These are phyloP conservation scores for Rehmannia glutinosa DNA, from an alignment of 257 asterid species.

Conservation along the genomic window DNA sequence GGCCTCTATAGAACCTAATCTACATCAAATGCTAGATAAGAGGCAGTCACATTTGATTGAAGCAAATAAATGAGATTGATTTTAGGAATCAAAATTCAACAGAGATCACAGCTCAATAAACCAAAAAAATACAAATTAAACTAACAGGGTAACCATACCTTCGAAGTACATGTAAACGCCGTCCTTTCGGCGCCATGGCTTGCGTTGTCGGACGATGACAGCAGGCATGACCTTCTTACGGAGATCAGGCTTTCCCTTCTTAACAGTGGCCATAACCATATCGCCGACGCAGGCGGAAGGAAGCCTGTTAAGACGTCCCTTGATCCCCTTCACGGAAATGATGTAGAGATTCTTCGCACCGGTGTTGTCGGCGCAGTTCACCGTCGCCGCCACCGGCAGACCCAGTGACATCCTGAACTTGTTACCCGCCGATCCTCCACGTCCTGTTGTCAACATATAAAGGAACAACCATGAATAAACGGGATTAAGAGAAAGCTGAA, in stretches of 20 bases:
- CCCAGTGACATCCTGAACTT: conserved; percentile 58
- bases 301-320: conserved; percentile 50
- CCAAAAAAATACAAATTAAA: background rate
- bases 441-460: conserved; percentile 25
- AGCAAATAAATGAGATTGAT: background rate
- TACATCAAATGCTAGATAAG: no score
- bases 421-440: conserved; percentile 60
- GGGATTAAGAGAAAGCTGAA: no score
- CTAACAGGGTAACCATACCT: conserved; percentile 15
- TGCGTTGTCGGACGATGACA: conserved; percentile 50
- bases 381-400: conserved; percentile 56
- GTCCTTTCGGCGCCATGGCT: conserved; percentile 59
- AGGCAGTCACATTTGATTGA: background rate
- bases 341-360: conserved; percentile 54
- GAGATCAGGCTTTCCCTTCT: conserved; percentile 53
- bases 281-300: conserved; percentile 57
- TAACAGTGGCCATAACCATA: conserved; percentile 58
- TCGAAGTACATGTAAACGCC: conserved; percentile 56
- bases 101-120: background rate
- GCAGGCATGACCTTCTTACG: conserved; percentile 63
- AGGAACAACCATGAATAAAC: no score
- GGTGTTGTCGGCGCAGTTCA: conserved; percentile 55
- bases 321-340: conserved; percentile 53
- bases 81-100: background rate
- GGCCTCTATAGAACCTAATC: no score